phyloP scores from a whole-genome alignment of 441 rosid genomes.

The Pelargonium fulgidum region DNA sequence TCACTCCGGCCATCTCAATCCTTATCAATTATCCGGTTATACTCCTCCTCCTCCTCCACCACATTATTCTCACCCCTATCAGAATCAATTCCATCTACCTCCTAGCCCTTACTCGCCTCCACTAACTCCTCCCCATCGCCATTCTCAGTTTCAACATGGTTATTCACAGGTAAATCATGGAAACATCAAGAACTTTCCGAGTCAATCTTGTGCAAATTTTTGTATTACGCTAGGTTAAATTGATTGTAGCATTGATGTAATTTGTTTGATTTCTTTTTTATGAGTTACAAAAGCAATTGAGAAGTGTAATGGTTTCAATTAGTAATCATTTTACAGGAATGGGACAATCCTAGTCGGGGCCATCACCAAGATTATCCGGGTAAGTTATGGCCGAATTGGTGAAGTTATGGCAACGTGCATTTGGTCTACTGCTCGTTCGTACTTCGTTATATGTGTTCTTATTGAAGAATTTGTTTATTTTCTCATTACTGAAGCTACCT shows the following conservation, averaged over 20 bases:
- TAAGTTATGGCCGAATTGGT: not conserved
- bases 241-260: too few relatives aligned
- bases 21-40: constrained; percentile 25
- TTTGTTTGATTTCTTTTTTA: not conserved
- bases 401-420: not conserved
- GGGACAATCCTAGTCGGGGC: not conserved
- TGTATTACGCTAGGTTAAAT: not conserved
- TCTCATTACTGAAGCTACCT: not conserved
- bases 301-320: not conserved
- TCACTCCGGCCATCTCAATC: constrained; percentile 19
- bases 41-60: constrained; percentile 43
- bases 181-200: not conserved
- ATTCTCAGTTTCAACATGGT: constrained; percentile 36
- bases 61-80: constrained; percentile 27
- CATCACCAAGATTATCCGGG: not conserved
- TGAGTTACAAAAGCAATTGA: not conserved
- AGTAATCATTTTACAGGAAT: not conserved
- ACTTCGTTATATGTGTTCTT: not conserved
- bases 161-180: constrained; percentile 40
- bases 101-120: constrained; percentile 36
- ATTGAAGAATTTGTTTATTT: not conserved
- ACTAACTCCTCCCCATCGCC: constrained; percentile 34
- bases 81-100: constrained; percentile 28
- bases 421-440: not conserved
- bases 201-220: not conserved